Percentiles rank a stretch among this genome's conserved stretches.
These are phyloP conservation scores for Trichoderma aggressivum DNA, from an alignment of 2,329 filamentous ascomycete species.

Conservation along the genomic window DNA sequence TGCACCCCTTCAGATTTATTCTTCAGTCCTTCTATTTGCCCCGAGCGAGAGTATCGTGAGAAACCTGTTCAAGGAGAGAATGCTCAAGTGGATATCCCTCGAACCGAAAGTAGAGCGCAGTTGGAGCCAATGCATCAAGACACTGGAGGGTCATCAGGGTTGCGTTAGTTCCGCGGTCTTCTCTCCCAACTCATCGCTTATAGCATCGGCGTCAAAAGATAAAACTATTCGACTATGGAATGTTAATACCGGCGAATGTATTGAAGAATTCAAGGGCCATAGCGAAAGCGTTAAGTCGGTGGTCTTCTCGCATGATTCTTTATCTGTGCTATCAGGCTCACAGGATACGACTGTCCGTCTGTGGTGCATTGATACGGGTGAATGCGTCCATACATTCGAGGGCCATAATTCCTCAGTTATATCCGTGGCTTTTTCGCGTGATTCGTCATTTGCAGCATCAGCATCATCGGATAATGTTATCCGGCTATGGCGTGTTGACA, in stretches of 20 bases:
- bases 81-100: neutral
- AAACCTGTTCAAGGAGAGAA: neutral
- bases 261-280: too few relatives aligned
- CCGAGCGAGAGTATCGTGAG: neutral
- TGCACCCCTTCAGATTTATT: neutral
- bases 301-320: neutral
- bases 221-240: neutral
- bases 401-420: neutral
- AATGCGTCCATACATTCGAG: neutral
- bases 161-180: neutral
- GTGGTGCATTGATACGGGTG: neutral
- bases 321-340: neutral
- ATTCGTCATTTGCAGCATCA: too few relatives aligned
- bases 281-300: rapidly evolving
- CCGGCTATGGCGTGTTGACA: too few relatives aligned
- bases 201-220: neutral
- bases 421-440: too few relatives aligned
- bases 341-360: rapidly evolving
- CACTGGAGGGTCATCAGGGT: neutral
- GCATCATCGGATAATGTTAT: rapidly evolving
- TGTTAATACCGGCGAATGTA: too few relatives aligned
- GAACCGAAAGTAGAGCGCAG: neutral
- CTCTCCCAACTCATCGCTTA: neutral
- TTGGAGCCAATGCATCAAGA: neutral
- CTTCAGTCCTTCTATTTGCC: neutral